phyloP scores from a whole-genome alignment of 2,329 filamentous ascomycete species.

The Xylariaceae sp. region DNA sequence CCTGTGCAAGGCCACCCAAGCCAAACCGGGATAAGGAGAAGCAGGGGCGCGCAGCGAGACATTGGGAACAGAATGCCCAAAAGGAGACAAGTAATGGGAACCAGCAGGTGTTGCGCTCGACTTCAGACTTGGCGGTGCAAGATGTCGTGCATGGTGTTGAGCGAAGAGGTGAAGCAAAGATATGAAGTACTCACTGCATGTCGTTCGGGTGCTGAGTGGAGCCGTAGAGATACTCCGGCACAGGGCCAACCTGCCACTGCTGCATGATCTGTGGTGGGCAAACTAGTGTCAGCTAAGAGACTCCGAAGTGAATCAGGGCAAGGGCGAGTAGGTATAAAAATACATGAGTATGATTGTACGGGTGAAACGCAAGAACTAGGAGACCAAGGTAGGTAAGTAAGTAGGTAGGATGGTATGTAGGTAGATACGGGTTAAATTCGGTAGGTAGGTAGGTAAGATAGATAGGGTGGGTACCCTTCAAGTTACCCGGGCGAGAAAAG shows the following conservation, averaged over 20 bases:
- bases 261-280: slow-evolving; percentile 47
- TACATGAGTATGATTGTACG: background rate
- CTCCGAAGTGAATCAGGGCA: background rate
- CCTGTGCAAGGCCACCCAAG: slow-evolving; percentile 8
- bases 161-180: slow-evolving; percentile 21
- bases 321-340: background rate
- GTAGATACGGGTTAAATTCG: slow-evolving; percentile 1
- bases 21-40: slow-evolving; percentile 6
- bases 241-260: slow-evolving; percentile 57
- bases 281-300: slow-evolving; percentile 30
- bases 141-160: slow-evolving; percentile 14
- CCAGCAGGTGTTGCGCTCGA: slow-evolving; percentile 10
- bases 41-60: slow-evolving; percentile 9
- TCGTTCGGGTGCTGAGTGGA: slow-evolving; percentile 51
- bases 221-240: slow-evolving; percentile 53
- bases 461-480: background rate
- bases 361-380: slow-evolving; percentile 2
- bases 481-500: background rate
- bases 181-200: slow-evolving; percentile 51
- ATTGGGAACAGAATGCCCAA: slow-evolving; percentile 2
- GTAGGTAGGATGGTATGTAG: background rate
- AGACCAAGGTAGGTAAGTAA: background rate
- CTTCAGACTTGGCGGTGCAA: slow-evolving; percentile 10
- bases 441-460: background rate
- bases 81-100: slow-evolving; percentile 12